Evolutionary conservation across 257 asterid genomes (phyloP).

Genomic region (Echium plantagineum): DNA sequence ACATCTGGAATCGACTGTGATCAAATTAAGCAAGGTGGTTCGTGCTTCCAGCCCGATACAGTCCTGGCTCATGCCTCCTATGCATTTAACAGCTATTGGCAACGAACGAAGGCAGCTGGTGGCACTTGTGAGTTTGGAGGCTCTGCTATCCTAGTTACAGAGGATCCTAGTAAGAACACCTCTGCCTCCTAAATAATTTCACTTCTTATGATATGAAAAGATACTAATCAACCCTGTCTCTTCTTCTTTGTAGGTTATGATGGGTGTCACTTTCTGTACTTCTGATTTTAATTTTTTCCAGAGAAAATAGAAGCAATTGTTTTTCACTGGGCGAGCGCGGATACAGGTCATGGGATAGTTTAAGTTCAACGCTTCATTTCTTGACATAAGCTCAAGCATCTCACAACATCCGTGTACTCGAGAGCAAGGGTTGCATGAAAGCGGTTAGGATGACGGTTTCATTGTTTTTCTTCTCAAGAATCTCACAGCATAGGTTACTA

Average conservation of each 20-base stretch:
- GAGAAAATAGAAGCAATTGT: not conserved
- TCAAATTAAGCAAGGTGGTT: constrained; percentile 52
- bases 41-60: constrained; percentile 70
- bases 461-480: too few relatives aligned
- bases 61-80: constrained; percentile 80
- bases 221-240: not conserved
- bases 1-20: constrained; percentile 81
- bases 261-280: constrained; percentile 63
- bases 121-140: constrained; percentile 93
- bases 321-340: not conserved
- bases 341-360: not conserved
- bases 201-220: not conserved
- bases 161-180: constrained; percentile 68
- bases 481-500: too few relatives aligned
- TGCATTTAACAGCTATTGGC: constrained; percentile 92
- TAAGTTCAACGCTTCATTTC: not conserved
- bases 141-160: constrained; percentile 72
- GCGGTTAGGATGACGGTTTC: too few relatives aligned
- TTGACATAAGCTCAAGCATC: too few relatives aligned
- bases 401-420: too few relatives aligned
- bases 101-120: constrained; percentile 58
- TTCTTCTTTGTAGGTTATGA: constrained; percentile 44
- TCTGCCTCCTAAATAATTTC: not conserved
- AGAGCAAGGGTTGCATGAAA: too few relatives aligned
- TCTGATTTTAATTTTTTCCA: constrained; percentile 14